These are phyloP conservation scores for Emericellopsis cladophorae DNA, from an alignment of 2,329 filamentous ascomycete genomes.

Conservation along the genomic window DNA sequence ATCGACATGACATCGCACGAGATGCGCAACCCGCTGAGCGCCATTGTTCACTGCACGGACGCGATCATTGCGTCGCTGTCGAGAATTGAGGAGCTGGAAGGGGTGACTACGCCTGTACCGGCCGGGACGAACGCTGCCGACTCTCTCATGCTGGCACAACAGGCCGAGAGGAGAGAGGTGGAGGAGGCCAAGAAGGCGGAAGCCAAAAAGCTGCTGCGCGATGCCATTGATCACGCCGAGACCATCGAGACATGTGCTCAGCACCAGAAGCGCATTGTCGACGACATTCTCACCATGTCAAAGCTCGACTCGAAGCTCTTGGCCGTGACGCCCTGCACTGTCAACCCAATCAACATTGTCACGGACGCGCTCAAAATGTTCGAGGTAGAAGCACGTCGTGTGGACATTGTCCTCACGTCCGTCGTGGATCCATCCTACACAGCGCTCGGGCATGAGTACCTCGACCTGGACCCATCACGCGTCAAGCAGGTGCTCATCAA, in stretches of 20 bases:
- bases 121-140: constrained; percentile 10
- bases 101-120: constrained; percentile 7
- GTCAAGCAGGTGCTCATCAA: constrained; percentile 73
- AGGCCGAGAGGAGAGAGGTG: not conserved
- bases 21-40: constrained; percentile 61
- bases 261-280: constrained; percentile 70
- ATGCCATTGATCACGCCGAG: constrained; percentile 60
- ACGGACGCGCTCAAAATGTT: constrained; percentile 65
- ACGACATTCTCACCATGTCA: constrained; percentile 60
- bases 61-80: constrained; percentile 45
- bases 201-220: constrained; percentile 33
- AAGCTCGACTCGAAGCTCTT: constrained; percentile 68
- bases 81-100: constrained; percentile 26
- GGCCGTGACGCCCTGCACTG: constrained; percentile 56
- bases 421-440: constrained; percentile 49
- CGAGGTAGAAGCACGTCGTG: constrained; percentile 58
- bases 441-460: constrained; percentile 47
- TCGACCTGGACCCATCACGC: constrained; percentile 58
- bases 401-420: constrained; percentile 55
- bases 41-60: constrained; percentile 63
- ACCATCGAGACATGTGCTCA: constrained; percentile 68
- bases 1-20: constrained; percentile 67
- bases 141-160: constrained; percentile 1
- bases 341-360: constrained; percentile 54
- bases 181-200: constrained; percentile 10